A percentile compares a stretch with the other conserved stretches of the same genome.
These are phyloP conservation scores for Mortierella sp. DNA, from an alignment of 371 early-diverging fungal genomes.

Conservation along the genomic window DNA sequence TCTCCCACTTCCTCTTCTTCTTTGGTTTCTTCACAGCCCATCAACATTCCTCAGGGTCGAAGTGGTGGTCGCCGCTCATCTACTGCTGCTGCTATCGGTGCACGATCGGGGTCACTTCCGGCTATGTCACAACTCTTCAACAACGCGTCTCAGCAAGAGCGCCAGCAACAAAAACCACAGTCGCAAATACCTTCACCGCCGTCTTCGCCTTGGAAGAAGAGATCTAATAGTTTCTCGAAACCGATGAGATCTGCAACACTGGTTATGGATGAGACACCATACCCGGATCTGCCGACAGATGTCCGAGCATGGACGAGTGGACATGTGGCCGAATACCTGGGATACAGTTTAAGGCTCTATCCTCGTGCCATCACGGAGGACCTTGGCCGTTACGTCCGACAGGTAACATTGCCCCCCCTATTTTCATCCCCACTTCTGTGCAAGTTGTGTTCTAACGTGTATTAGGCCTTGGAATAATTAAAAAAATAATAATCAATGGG, in stretches of 20 bases:
- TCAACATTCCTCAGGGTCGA: slow-evolving; percentile 28
- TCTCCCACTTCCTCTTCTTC: slow-evolving; percentile 6
- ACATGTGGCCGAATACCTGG: slow-evolving; percentile 51
- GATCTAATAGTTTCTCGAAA: slow-evolving; percentile 13
- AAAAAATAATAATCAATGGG: neutral
- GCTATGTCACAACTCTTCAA: neutral
- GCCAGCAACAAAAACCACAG: too few species aligned
- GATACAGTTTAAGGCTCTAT: slow-evolving; percentile 36
- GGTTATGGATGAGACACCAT: slow-evolving; percentile 42
- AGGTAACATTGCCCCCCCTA: too few species aligned
- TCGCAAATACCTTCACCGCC: slow-evolving; percentile 40
- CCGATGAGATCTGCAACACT: slow-evolving; percentile 27
- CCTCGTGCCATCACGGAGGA: slow-evolving; percentile 51
- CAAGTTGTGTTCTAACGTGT: too few species aligned
- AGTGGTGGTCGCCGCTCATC: neutral
- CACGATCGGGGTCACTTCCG: neutral
- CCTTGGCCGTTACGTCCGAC: slow-evolving; percentile 49
- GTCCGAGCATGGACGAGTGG: slow-evolving; percentile 43
- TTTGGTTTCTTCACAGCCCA: slow-evolving; percentile 12
- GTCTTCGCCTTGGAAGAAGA: slow-evolving; percentile 48
- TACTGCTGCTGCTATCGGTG: neutral
- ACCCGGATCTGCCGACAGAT: slow-evolving; percentile 39
- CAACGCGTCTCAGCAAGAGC: too few species aligned
- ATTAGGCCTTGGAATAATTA: too few species aligned
- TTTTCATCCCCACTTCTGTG: too few species aligned